phyloP scores from a whole-genome alignment of 495 filamentous ascomycete genomes.

The Talaromyces trachyspermus region DNA sequence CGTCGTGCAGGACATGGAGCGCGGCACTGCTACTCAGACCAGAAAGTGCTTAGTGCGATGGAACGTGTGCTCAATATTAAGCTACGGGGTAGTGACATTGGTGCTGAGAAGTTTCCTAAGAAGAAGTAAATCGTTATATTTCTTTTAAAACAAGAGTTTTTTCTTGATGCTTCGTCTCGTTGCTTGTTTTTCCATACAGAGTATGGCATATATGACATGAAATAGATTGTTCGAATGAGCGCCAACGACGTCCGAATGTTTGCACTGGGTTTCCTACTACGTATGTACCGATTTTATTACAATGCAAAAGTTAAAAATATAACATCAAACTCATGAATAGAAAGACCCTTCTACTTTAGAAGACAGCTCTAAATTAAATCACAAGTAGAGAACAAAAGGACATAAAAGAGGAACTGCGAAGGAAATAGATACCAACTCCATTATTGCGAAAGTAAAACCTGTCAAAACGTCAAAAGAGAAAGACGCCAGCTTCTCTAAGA shows the following conservation, averaged over 20 bases:
- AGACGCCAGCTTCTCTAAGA: slow-evolving; percentile 42
- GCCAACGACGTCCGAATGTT: too few relatives aligned
- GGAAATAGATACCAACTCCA: neutral
- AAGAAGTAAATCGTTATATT: slow-evolving; percentile 47
- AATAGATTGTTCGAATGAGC: slow-evolving; percentile 6
- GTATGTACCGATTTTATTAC: neutral
- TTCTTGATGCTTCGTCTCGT: slow-evolving; percentile 7
- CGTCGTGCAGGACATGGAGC: slow-evolving; percentile 79
- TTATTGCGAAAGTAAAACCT: slow-evolving; percentile 34
- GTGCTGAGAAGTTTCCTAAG: slow-evolving; percentile 65
- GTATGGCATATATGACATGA: too few relatives aligned
- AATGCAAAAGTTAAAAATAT: neutral
- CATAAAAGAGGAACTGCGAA: too few relatives aligned
- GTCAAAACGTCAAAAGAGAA: slow-evolving; percentile 19
- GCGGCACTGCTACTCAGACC: slow-evolving; percentile 74
- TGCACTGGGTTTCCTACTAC: neutral
- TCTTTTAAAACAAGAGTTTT: slow-evolving; percentile 10
- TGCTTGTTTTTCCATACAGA: slow-evolving; percentile 9
- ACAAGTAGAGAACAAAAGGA: neutral
- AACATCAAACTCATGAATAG: neutral
- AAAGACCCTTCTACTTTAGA: too few relatives aligned
- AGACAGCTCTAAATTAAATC: too few relatives aligned
- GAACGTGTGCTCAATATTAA: slow-evolving; percentile 82
- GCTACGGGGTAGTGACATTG: slow-evolving; percentile 71
- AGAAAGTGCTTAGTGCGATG: slow-evolving; percentile 73